phyloP scores from a whole-genome alignment of 2,329 filamentous ascomycete species.

The Penicillium sp. region DNA sequence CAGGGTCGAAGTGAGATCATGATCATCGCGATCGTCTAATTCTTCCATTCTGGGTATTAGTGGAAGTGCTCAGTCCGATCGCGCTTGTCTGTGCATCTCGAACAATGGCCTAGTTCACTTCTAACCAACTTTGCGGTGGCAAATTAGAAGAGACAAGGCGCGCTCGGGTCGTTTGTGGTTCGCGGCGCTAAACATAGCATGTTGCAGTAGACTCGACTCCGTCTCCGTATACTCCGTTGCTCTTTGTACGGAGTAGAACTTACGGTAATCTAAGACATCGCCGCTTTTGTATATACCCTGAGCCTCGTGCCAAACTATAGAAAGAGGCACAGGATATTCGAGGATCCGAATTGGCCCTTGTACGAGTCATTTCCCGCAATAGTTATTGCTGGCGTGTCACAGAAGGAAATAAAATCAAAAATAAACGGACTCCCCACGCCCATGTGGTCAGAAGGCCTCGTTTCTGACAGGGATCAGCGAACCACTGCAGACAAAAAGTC shows the following conservation, averaged over 20 bases:
- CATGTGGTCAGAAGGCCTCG: slow-evolving; percentile 15
- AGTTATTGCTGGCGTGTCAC: slow-evolving; percentile 3
- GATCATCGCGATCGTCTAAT: slow-evolving; percentile 26
- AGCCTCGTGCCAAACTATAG: slow-evolving; percentile 6
- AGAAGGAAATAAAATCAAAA: background rate
- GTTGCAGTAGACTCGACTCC: background rate
- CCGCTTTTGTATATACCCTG: background rate
- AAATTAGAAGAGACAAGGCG: background rate
- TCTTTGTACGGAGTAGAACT: background rate
- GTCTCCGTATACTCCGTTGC: background rate
- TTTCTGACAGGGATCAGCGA: slow-evolving; percentile 5
- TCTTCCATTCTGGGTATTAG: slow-evolving; percentile 16
- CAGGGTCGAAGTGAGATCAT: slow-evolving; percentile 12
- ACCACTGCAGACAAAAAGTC: background rate
- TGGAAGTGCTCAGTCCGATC: slow-evolving; percentile 2
- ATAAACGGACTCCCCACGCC: slow-evolving; percentile 2
- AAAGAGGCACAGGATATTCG: background rate
- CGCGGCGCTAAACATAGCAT: background rate
- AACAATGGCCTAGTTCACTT: background rate
- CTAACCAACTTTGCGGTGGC: background rate
- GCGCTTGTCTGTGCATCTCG: slow-evolving; percentile 1
- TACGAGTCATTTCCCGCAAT: background rate
- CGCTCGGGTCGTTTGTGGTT: background rate
- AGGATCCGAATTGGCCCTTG: too few species aligned
- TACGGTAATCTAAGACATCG: background rate